Conservation (phyloP, 805 yeast genomes). For the Saccharomycopsis javanensis region DNA sequence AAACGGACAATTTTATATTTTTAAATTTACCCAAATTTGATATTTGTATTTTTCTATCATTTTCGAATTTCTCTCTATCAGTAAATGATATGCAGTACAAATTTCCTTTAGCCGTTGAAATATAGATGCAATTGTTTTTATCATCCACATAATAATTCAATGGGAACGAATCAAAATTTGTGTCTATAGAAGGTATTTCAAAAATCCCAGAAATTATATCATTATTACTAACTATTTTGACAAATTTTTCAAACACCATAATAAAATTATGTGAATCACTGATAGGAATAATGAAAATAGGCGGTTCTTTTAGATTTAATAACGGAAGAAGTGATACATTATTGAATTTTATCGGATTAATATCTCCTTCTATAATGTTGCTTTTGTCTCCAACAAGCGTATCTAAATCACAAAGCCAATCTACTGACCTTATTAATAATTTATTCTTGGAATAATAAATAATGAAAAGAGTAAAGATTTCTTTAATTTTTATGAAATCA, state of each 20-base stretch:
- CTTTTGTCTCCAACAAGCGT: neutral
- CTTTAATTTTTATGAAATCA: neutral
- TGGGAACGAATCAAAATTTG: neutral
- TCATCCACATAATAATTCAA: neutral
- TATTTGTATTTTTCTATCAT: neutral
- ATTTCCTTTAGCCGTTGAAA: neutral
- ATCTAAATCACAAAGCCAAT: neutral
- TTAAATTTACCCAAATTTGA: neutral
- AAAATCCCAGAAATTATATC: neutral
- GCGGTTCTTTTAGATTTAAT: neutral
- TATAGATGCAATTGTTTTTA: neutral
- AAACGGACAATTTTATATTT: neutral
- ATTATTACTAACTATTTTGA: neutral
- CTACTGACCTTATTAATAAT: neutral
- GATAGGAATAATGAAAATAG: neutral
- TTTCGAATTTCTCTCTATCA: neutral
- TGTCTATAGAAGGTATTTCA: neutral
- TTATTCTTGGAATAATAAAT: neutral
- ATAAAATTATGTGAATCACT: neutral
- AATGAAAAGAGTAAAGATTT: neutral
- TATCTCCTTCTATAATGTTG: neutral
- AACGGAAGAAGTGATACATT: neutral
- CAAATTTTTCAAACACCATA: neutral
- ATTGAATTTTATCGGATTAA: neutral
- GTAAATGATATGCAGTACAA: neutral